Base-by-base conservation (phyloP, 352 stramenopile genomes). In the Nothophytophthora sp. region DNA sequence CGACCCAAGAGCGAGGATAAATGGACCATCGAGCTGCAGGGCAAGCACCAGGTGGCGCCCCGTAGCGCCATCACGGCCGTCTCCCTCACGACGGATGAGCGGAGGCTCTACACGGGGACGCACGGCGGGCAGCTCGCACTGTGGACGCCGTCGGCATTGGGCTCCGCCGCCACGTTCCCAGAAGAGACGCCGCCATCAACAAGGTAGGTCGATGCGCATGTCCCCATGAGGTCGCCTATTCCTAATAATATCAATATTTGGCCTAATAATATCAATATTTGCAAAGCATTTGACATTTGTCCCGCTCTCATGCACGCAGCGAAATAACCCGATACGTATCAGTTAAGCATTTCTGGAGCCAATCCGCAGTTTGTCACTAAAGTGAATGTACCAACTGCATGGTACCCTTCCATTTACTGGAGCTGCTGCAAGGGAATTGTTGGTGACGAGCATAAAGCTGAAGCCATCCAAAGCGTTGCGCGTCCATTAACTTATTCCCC, bases 21-120 rank as follows among this genome's bases (percentile, higher is more conserved):
- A 11, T 85, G 76, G 55, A 42, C 59, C 20, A 60, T 90, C 25
- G 67, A 86, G 32, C 65, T 88, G 12, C 77, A 86, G 33, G 70
- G 67, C 11, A 57, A 63, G 1, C 76, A 88, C 56, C 53, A 62
- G 40, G 63, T 79, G 44, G 55, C 52, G 16, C 65, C 67, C 27
- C 55, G 46, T 24, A 81, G 63, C 28, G 61, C 76, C 13, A 56
- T 90, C 51, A 86, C 79, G 12, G 63, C 76, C 1, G 55, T 87
- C 9, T 70, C 60, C 28, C 50, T 90, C 15, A 66, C 79, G 13
- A 32, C 30, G 4, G 79, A 90, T 41, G 81, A 88, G 45, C 67
- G 67, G 36, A 86, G 84, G 37, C 63, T 90, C 29, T 82, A 71
- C 51, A 87, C 72, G 18, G 79, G 76, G 15, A 88, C 64, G 11